Evolutionary conservation across 805 yeast species (phyloP), one percentile per base, ranked within the genome.

Genomic region (Komagataella mondaviorum): DNA sequence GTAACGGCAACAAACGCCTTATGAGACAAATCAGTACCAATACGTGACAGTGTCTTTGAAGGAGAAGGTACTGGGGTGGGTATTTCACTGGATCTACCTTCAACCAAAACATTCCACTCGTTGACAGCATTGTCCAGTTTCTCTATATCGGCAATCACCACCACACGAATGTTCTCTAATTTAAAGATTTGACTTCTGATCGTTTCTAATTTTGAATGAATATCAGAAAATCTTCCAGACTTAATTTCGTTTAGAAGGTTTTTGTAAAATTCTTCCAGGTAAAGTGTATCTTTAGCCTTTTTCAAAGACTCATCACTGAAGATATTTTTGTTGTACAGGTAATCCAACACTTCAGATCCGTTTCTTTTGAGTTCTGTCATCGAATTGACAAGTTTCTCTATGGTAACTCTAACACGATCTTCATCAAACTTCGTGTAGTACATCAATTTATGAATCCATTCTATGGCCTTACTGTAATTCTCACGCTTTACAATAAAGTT

Each of bases 361-460:
- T 73, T 72, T 54, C 93, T 72, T 61, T 83, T 84, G 45, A 69
- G 66, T 51, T 81, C 88, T 0, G 88, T 78, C 24, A 85, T 59
- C 1, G 78, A 65, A 54, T 80, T 81, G 50, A 84, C 63, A 45
- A 76, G 66, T 59, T 81, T 82, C 52, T 83, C 87, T 36, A 84
- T 63, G 16, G 83, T 72, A 23, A 87, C 78, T 56, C 76, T 73
- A 22, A 88, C 76, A 63, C 97, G 74, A 8, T 78, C 72, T 55
- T 78, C 80, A 52, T 89, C 96, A 63, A 86, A 88, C 6, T 77
- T 73, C 24, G 85, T 76, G 57, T 78, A 74, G 63, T 78, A 81
- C 58, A 89, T 66, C 17, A 85, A 72, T 53, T 80, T 79, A 47
- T 71, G 66, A 46, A 87, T 70, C 98, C 98, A 93, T 22, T 79